phyloP scores from a whole-genome alignment of 495 filamentous ascomycete species.

The Trichoderma asperelloides region DNA sequence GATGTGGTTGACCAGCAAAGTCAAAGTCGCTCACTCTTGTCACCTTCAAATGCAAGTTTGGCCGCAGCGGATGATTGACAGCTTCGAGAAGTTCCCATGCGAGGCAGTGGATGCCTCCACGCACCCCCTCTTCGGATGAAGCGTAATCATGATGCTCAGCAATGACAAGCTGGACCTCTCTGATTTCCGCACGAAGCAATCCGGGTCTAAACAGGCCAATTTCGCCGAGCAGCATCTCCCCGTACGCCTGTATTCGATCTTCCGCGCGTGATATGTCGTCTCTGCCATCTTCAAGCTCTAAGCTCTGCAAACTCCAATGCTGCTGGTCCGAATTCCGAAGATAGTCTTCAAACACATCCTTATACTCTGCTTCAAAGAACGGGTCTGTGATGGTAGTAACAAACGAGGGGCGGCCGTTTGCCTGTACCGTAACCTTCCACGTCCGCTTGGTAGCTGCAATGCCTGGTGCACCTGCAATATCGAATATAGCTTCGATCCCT shows the following conservation, averaged over 20 bases:
- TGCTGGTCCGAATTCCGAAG: conserved; percentile 6
- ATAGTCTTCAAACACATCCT: neutral
- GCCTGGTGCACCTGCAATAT: neutral
- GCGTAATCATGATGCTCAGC: neutral
- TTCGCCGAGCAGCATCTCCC: neutral
- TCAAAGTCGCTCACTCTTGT: conserved; percentile 5
- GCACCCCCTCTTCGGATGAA: neutral
- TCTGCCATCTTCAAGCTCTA: neutral
- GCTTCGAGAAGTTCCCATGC: conserved; percentile 9
- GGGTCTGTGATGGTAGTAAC: neutral
- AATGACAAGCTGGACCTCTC: neutral
- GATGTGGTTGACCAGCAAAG: neutral
- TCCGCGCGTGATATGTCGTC: neutral
- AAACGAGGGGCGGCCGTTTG: neutral
- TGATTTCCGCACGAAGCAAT: neutral
- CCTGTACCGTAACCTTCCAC: neutral
- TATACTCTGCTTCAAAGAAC: neutral
- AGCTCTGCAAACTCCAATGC: neutral
- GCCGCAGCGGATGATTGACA: neutral
- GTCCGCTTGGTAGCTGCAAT: neutral
- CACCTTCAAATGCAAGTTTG: neutral
- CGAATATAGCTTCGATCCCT: no score
- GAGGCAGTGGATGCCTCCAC: conserved; percentile 9
- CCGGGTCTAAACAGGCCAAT: neutral
- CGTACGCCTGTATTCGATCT: neutral